Evolutionary conservation across 2,329 filamentous ascomycete genomes (phyloP), one percentile per base, ranked within the genome.

Genomic region (Penicillium sp.): DNA sequence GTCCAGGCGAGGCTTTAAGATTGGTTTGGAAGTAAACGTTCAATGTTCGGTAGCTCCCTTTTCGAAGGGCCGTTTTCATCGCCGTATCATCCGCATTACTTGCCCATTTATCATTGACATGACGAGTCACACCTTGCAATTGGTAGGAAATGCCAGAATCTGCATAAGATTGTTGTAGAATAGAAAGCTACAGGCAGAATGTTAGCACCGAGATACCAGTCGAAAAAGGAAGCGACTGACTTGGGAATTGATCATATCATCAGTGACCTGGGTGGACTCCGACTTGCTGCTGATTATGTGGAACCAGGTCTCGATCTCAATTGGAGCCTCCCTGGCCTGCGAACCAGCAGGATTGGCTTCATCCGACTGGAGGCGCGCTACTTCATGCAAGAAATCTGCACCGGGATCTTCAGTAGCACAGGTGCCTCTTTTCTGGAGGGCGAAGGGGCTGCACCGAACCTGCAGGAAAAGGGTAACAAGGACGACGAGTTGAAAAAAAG

Each of bases 11-110:
- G 0, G 65, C 58, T 32, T 74, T 67, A 16, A 85, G 74, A 53
- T 84, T 75, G 32, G 79, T 80, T 67, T 84, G 80, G 72, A 84
- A 85, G 72, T 84, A 85, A 56, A 86, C 72, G 67, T 86, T 86
- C 35, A 85, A 74, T 1, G 78, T 77, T 38, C 63, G 58, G 68
- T 86, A 86, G 38, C 67, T 78, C 49, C 83, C 82, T 55, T 76
- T 71, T 23, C 82, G 80, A 3, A 85, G 77, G 2, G 77, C 68
- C 25, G 69, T 65, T 67, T 85, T 85, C 79, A 84, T 81, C 10
- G 59, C 73, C 45, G 77, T 65, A 59, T 79, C 78, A 63, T 79
- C 76, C 25, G 67, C 67, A 52, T 77, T 79, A 34, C 72, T 73
- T 32, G 82, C 81, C 82, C 82, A 85, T 44, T 70, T 71, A 60